A percentile compares a stretch with the other conserved stretches of the same genome.
Evolutionary conservation across 139 green algal genomes (phyloP).

Genomic region (Closterium sp.): DNA sequence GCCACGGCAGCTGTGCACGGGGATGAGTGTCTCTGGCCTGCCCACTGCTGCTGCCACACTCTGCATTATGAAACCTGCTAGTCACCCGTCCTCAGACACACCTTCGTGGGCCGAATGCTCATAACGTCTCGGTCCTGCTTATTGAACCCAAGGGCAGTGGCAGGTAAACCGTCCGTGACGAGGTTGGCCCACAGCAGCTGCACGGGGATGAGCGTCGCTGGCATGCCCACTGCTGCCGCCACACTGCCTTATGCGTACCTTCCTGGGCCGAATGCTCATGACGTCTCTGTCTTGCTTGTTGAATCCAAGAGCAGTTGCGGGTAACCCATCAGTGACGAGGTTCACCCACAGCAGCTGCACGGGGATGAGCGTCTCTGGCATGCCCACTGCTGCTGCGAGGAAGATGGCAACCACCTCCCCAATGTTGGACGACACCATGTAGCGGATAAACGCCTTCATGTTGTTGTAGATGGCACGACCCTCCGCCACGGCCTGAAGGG

Average conservation of each 20-base stretch:
- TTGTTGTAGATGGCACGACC: constrained; percentile 64
- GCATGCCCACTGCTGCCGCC: constrained; percentile 61
- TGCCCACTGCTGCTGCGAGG: constrained; percentile 57
- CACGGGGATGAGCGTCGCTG: constrained; percentile 58
- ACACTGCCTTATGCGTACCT: too few species aligned
- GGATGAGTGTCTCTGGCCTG: constrained; percentile 60
- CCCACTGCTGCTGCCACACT: constrained; percentile 13
- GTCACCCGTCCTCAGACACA: constrained; percentile 54
- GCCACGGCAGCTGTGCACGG: constrained; percentile 62
- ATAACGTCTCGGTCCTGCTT: constrained; percentile 61
- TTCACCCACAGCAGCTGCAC: constrained; percentile 65
- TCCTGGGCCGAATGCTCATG: constrained; percentile 49
- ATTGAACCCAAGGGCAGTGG: constrained; percentile 63
- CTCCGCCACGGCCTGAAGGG: constrained; percentile 54
- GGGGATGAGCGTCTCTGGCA: constrained; percentile 59
- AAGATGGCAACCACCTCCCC: constrained; percentile 66
- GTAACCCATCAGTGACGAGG: constrained; percentile 60
- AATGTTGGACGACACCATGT: constrained; percentile 67
- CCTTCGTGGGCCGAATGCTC: constrained; percentile 38
- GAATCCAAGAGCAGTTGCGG: constrained; percentile 61
- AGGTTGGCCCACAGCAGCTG: constrained; percentile 66
- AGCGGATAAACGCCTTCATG: constrained; percentile 65
- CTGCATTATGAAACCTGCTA: constrained; percentile 54
- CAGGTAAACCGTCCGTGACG: constrained; percentile 60
- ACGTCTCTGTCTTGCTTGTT: constrained; percentile 62